Percentiles rank a stretch among this genome's conserved stretches.
Conservation (phyloP, 2,329 filamentous ascomycete genomes). For the Alternaria atra region DNA sequence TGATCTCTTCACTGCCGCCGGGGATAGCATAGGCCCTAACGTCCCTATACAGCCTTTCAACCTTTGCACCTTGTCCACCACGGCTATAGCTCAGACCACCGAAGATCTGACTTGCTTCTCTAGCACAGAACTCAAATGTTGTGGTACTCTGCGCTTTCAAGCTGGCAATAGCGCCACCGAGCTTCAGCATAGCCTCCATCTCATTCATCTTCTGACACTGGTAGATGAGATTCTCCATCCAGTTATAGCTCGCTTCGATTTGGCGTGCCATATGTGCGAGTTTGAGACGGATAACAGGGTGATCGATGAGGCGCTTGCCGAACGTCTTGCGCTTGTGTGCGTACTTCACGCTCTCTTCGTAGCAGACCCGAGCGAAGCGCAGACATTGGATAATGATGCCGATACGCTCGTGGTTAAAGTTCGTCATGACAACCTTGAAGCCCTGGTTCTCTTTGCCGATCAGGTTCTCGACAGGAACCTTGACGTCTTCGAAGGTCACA, state of each 20-base stretch:
- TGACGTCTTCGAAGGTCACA: constrained; percentile 98
- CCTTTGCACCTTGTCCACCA: constrained; percentile 93
- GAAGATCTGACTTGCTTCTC: constrained; percentile 97
- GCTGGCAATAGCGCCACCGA: constrained; percentile 91
- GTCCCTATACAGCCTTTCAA: constrained; percentile 93
- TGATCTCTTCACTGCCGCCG: constrained; percentile 96
- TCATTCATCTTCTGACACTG: constrained; percentile 94
- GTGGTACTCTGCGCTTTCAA: constrained; percentile 94
- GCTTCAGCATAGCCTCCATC: constrained; percentile 92
- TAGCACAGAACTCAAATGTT: constrained; percentile 97
- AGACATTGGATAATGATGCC: constrained; percentile 98
- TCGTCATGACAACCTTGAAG: constrained; percentile 99
- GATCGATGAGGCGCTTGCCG: constrained; percentile 94
- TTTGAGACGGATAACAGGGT: constrained; percentile 97
- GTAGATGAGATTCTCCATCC: constrained; percentile 94
- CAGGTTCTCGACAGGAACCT: constrained; percentile 98
- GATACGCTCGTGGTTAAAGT: constrained; percentile 99
- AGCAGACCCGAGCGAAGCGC: constrained; percentile 95
- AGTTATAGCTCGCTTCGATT: constrained; percentile 96
- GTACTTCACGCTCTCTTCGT: constrained; percentile 95
- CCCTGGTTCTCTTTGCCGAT: constrained; percentile 98
- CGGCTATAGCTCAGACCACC: constrained; percentile 91
- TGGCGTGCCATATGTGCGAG: constrained; percentile 98
- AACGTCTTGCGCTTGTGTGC: constrained; percentile 97
- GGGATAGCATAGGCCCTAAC: constrained; percentile 95